Evolutionary conservation across 306 rosid genomes (phyloP).

Genomic region (Benincasa hispida): DNA sequence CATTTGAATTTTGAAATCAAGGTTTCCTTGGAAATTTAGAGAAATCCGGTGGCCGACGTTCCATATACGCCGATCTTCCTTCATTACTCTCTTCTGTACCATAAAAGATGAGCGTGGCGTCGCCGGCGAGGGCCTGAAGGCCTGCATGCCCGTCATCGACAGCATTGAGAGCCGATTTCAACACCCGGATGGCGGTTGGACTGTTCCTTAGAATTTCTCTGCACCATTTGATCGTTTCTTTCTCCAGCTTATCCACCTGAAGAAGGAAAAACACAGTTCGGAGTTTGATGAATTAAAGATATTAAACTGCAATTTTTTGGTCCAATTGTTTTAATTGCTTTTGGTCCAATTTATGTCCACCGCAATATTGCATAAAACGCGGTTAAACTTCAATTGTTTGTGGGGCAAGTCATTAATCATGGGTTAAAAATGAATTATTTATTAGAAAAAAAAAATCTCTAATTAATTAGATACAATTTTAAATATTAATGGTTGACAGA

Average conservation of each 20-base stretch:
- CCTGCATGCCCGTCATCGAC: constrained; percentile 93
- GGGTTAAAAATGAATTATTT: too few species aligned
- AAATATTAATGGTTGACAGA: too few species aligned
- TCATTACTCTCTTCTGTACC: constrained; percentile 72
- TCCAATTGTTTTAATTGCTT: too few species aligned
- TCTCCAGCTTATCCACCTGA: constrained; percentile 58
- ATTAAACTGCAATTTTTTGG: too few species aligned
- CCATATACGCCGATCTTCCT: constrained; percentile 57
- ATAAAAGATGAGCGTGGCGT: constrained; percentile 67
- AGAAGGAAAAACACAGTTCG: neutral
- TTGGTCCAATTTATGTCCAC: too few species aligned
- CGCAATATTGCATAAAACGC: too few species aligned
- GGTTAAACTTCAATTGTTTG: too few species aligned
- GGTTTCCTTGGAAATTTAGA: constrained; percentile 59
- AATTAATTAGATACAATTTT: too few species aligned
- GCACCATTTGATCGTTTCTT: constrained; percentile 86
- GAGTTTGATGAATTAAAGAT: neutral
- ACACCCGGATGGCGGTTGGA: constrained; percentile 77
- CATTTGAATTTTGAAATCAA: constrained; percentile 2
- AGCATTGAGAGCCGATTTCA: constrained; percentile 79
- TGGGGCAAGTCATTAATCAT: too few species aligned
- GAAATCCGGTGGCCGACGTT: constrained; percentile 62
- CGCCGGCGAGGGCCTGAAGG: constrained; percentile 75
- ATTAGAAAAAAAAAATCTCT: too few species aligned
- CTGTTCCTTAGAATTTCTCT: constrained; percentile 77